These are phyloP conservation scores for Achaetomiella virescens DNA, from an alignment of 495 filamentous ascomycete genomes.

Conservation along the genomic window DNA sequence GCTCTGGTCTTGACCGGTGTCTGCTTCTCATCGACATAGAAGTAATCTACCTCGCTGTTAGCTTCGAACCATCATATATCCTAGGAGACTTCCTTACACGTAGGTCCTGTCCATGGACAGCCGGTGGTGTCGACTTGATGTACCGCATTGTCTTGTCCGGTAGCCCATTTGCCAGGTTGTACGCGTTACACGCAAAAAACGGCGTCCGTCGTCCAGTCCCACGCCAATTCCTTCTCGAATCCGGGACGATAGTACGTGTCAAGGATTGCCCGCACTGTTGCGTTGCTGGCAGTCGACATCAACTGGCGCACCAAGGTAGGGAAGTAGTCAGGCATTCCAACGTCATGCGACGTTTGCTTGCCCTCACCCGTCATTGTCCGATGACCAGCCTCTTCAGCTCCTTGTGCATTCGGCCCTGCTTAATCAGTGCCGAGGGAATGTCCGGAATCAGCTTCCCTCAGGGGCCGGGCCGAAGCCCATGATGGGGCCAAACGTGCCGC, in stretches of 20 bases:
- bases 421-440: not conserved
- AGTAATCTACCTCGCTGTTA: not conserved
- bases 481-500: not conserved
- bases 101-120: not conserved
- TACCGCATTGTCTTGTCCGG: not conserved
- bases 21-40: conserved; percentile 1
- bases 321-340: not conserved
- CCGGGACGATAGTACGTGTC: not conserved
- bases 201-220: conserved; percentile 14
- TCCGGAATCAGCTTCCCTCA: conserved; percentile 5
- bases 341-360: not conserved
- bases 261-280: not conserved
- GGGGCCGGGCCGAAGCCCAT: conserved; percentile 7
- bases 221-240: not conserved
- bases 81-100: not conserved
- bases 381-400: not conserved
- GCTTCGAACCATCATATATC: too few relatives aligned
- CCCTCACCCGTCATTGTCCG: not conserved
- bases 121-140: not conserved
- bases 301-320: not conserved
- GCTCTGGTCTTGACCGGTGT: not conserved
- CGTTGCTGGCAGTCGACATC: not conserved
- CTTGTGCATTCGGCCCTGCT: conserved; percentile 2
- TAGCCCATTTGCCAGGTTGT: not conserved
- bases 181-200: conserved; percentile 8